Percentiles rank a stretch among this genome's conserved stretches.
Evolutionary conservation across 75 land plant species (phyloP).

Genomic region (Sequoia sempervirens): DNA sequence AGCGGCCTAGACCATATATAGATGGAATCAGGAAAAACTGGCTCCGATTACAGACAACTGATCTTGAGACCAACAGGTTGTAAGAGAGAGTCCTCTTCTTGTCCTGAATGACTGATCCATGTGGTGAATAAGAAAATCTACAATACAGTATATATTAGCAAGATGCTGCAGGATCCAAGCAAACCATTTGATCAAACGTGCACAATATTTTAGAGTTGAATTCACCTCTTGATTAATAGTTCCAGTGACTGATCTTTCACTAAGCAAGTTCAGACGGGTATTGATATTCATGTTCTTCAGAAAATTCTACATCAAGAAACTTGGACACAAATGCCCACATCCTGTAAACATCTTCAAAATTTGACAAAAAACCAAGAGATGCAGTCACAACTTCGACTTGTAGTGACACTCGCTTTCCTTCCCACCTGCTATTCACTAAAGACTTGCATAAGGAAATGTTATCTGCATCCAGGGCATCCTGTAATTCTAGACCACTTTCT

Average conservation of each 20-base stretch:
- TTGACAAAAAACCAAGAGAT: constrained; percentile 56
- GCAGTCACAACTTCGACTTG: constrained; percentile 70
- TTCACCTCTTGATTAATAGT: background rate
- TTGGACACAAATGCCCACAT: constrained; percentile 80
- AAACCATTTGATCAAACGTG: background rate
- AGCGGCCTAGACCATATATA: background rate
- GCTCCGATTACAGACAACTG: background rate
- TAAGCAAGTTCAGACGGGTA: background rate
- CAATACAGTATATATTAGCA: background rate
- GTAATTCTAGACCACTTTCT: background rate
- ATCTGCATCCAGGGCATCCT: constrained; percentile 10
- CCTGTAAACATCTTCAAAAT: constrained; percentile 76
- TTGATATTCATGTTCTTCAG: constrained; percentile 22
- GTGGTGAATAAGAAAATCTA: background rate
- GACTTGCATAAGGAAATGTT: constrained; percentile 32
- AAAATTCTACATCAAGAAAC: constrained; percentile 62
- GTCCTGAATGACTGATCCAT: constrained; percentile 1
- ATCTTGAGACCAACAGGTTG: background rate
- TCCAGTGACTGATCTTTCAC: background rate
- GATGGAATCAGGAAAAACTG: background rate
- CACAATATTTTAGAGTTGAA: background rate
- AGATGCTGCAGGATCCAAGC: background rate
- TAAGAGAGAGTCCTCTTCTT: background rate
- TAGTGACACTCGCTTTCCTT: constrained; percentile 24
- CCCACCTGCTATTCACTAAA: constrained; percentile 28